Conservation (phyloP, 2,329 filamentous ascomycete species). For the Leptographium lundbergii region DNA sequence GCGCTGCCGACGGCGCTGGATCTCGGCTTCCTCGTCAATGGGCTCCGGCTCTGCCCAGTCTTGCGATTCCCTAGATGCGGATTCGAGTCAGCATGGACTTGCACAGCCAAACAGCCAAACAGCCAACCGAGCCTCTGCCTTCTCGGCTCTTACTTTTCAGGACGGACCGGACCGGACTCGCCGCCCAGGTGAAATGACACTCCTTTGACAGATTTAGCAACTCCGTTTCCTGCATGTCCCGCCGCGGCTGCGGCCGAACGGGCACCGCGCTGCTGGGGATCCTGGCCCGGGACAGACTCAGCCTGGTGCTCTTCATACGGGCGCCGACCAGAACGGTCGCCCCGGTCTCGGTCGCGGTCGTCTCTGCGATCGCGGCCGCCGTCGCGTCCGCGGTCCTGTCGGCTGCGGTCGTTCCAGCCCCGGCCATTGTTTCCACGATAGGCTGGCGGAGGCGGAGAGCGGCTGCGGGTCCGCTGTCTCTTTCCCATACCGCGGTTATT, state of each 20-base stretch:
- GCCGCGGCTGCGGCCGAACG: constrained; percentile 15
- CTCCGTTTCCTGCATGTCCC: not conserved
- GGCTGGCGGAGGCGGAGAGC: constrained; percentile 26
- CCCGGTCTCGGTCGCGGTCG: constrained; percentile 10
- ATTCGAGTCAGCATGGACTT: not conserved
- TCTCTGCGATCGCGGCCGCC: constrained; percentile 17
- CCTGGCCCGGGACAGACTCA: constrained; percentile 6
- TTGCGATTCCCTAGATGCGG: not conserved
- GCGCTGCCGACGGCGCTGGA: constrained; percentile 72
- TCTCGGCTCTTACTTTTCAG: not conserved
- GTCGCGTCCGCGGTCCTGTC: constrained; percentile 11
- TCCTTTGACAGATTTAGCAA: constrained; percentile 55
- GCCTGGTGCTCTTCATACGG: constrained; percentile 17
- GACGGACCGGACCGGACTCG: not conserved
- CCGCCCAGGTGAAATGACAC: constrained; percentile 32
- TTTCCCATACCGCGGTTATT: too few relatives aligned
- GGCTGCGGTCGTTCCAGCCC: constrained; percentile 15
- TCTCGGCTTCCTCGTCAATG: constrained; percentile 70
- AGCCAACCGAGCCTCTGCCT: not conserved
- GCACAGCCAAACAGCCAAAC: too few relatives aligned
- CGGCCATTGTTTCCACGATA: constrained; percentile 19
- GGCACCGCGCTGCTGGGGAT: constrained; percentile 15
- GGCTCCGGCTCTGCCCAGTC: constrained; percentile 35
- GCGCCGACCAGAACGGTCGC: constrained; percentile 17
- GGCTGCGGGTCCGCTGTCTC: constrained; percentile 41